phyloP scores from a whole-genome alignment of 306 rosid species.

The Quercus cerris region DNA sequence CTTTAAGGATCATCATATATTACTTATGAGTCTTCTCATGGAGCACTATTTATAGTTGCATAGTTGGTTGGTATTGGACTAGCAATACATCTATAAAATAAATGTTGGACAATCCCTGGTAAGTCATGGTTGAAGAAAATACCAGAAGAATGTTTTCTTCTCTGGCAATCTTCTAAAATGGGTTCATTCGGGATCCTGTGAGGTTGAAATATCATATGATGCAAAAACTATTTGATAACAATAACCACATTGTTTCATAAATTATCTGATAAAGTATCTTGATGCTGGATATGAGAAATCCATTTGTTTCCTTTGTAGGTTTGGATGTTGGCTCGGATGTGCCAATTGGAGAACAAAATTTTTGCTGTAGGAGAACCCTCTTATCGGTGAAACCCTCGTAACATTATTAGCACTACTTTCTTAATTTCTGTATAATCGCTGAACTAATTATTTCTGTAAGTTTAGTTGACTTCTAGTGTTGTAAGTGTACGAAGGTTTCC shows the following conservation, averaged over 20 bases:
- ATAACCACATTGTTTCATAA: neutral
- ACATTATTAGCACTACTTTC: conserved; percentile 4
- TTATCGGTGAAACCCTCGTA: conserved; percentile 59
- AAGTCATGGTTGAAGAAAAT: neutral
- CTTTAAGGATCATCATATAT: neutral
- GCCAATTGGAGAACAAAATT: conserved; percentile 95
- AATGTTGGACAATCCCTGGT: neutral
- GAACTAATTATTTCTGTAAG: neutral
- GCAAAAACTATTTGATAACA: neutral
- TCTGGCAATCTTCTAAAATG: neutral
- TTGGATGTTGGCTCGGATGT: conserved; percentile 98
- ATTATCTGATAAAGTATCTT: neutral
- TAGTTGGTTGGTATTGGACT: neutral
- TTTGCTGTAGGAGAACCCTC: conserved; percentile 91
- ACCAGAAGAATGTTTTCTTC: neutral
- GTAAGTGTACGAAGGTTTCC: neutral
- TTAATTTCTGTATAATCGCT: conserved; percentile 8
- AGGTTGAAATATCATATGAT: neutral
- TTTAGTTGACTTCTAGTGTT: neutral
- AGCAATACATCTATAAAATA: neutral
- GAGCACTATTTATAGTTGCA: neutral
- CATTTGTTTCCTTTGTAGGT: conserved; percentile 45
- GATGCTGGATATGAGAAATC: conserved; percentile 12
- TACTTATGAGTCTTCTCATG: neutral
- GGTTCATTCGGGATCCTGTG: neutral